Evolutionary conservation across 129 eudicot species (phyloP), one percentile per base, ranked within the genome.

Genomic region (Solidago caesia): DNA sequence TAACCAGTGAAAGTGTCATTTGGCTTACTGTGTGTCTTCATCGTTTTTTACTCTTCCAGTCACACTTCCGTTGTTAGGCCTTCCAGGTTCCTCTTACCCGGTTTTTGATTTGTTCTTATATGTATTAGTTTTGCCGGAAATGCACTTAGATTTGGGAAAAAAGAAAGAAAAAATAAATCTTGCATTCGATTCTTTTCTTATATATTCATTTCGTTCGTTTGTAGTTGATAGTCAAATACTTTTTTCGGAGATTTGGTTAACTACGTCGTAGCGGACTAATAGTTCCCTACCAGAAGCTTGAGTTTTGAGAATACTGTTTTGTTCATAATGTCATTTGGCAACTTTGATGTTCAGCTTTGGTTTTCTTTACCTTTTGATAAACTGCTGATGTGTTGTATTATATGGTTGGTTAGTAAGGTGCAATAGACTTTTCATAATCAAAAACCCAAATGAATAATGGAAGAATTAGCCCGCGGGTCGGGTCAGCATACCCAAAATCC

Each of bases 1-100:
- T 71, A 78, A 78, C 77, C 80, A 29, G 55, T 46, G 80, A 77
- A 77, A 68, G 27, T 52, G 57, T 60, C 64, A 77, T 60, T 60
- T 58, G 58, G 68, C 57, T 44, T n/a, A 59, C 21, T 0, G 56
- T 47, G 52, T 39, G 45, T 39, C 53, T 58, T 71, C 60, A 48
- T 59, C 52, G 2, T 69, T 77, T 59, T 56, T 46, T 44, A 8
- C 14, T 55, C 67, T 56, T 67, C 39, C 33, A 33, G 58, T 67
- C 68, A 67, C 48, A 44, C 66, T 43, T 72, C 67, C 8, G 3
- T 59, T 46, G 69, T 73, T 59, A 59, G 77, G 69, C 67, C 81
- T 77, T 61, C 21, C 80, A 49, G 64, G 79, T 75, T 55, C 59
- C 74, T 43, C 48, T 43, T 43, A 5, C 62, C 73, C 52, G 26